Conservation (phyloP, 768 basidiomycete species). For the Multifurca ochricompacta region DNA sequence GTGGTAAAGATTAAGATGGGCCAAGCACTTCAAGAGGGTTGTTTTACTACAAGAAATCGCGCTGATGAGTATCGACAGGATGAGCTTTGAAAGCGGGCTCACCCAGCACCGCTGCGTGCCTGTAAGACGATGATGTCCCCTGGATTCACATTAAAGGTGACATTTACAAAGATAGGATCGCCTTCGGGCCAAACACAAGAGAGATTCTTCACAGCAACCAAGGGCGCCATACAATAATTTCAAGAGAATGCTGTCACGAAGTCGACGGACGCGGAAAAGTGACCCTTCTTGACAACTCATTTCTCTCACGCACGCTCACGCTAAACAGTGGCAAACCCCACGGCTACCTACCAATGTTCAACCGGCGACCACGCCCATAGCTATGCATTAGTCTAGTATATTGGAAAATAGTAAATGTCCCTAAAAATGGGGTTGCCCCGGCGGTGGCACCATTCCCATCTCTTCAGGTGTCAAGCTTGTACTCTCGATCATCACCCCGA, state of each 20-base stretch:
- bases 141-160: slow-evolving; percentile 55
- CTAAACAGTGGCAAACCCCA: no score
- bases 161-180: slow-evolving; percentile 47
- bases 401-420: slow-evolving; percentile 9
- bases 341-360: neutral
- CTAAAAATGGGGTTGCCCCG: slow-evolving; percentile 21
- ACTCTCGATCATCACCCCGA: slow-evolving; percentile 97
- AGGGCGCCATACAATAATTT: slow-evolving; percentile 15
- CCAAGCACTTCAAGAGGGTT: slow-evolving; percentile 77
- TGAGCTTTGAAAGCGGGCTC: slow-evolving; percentile 11
- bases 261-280: neutral
- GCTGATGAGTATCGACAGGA: neutral
- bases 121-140: slow-evolving; percentile 74
- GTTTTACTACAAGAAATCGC: slow-evolving; percentile 38
- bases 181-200: slow-evolving; percentile 41
- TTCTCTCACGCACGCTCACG: slow-evolving; percentile 13
- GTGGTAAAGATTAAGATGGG: slow-evolving; percentile 65
- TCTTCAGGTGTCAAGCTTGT: slow-evolving; percentile 74
- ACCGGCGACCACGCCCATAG: neutral
- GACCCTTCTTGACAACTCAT: neutral
- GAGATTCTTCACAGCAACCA: slow-evolving; percentile 50
- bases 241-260: no score
- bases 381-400: slow-evolving; percentile 22
- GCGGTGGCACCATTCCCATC: slow-evolving; percentile 42
- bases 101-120: slow-evolving; percentile 76